Base-by-base conservation (phyloP, 2,329 filamentous ascomycete genomes). In the Exophiala calicioides region DNA sequence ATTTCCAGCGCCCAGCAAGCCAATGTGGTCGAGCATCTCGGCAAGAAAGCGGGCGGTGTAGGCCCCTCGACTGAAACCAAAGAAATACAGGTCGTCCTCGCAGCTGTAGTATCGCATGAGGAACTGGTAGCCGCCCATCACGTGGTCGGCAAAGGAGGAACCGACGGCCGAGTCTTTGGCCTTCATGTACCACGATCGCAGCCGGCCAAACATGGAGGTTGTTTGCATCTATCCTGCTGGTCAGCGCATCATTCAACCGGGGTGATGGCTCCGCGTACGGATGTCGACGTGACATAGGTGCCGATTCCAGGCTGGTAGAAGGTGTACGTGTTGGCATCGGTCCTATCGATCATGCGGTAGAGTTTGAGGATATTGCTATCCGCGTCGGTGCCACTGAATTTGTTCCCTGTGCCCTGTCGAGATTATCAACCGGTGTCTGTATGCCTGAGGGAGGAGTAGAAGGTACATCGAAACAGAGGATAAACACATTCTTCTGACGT, bases 21-120 rank as follows among this genome's bases (percentile, higher is more conserved):
- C 88, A 44, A 93, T 82, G 57, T 87, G 84, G 60, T 93, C 87
- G 5, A 93, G 75, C 88, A 91, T 91, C 61, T 93, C 87, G 0
- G 88, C 86, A 1, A 89, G 68, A 59, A 88, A 88, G 2, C 85
- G 79, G 0, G 85, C 85, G 32, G 86, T 85, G 59, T 88, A 88
- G 1, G 84, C 78, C 13, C 85, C 85, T 15, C 85, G 78, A 32
- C 80, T 85, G 67, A 88, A 89, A 0, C 85, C 85, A 50, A 88
- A 87, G 67, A 88, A 80, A 62, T 82, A 87, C 26, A 87, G 85
- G 44, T 75, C 69, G 50, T 76, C 71, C 8, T 73, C 73, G 0
- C 78, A 76, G 33, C 74, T 74, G 62, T 88, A 88, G 63, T 84
- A 86, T 13, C 82, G 78, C 84, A 88, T 88, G 34, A 89, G 72